Conservation (phyloP, 179 eudicot species). For the Drosera spatulata region DNA sequence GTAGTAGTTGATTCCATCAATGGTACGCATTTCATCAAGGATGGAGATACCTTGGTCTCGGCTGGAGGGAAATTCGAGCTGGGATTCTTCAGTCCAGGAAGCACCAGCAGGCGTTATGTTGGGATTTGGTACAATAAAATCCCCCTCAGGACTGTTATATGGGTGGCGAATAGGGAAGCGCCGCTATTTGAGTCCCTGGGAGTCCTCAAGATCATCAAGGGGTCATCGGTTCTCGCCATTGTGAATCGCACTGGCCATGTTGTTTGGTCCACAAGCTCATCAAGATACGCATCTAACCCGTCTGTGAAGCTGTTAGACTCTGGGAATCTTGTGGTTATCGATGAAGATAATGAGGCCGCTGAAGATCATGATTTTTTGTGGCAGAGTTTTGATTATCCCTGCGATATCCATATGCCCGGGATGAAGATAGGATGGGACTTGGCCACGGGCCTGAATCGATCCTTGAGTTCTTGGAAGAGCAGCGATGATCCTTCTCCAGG, state of each 20-base stretch:
- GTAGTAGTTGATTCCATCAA: too few species aligned
- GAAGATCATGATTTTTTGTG: too few species aligned
- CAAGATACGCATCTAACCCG: too few species aligned
- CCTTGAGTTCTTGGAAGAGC: too few species aligned
- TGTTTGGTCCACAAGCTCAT: too few species aligned
- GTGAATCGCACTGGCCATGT: too few species aligned
- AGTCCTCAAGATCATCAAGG: neutral
- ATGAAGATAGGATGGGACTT: too few species aligned
- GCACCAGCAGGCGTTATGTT: slow-evolving; percentile 1
- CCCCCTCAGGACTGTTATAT: neutral
- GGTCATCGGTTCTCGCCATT: too few species aligned
- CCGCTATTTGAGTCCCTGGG: slow-evolving; percentile 7
- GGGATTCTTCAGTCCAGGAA: neutral
- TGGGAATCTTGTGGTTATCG: neutral
- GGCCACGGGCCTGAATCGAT: too few species aligned
- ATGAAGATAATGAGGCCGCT: neutral
- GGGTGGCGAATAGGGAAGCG: slow-evolving; percentile 9
- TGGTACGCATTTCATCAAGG: neutral
- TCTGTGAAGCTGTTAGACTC: neutral
- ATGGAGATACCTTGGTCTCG: slow-evolving; percentile 16
- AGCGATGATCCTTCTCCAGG: too few species aligned
- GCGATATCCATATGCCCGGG: too few species aligned
- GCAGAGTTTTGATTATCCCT: too few species aligned
- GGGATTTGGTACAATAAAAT: slow-evolving; percentile 12
- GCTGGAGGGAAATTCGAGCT: slow-evolving; percentile 6